A percentile compares a stretch with the other conserved stretches of the same genome.
Evolutionary conservation across 192 early-diverging fungal genomes (phyloP).

Genomic region (Coemansia sp.): DNA sequence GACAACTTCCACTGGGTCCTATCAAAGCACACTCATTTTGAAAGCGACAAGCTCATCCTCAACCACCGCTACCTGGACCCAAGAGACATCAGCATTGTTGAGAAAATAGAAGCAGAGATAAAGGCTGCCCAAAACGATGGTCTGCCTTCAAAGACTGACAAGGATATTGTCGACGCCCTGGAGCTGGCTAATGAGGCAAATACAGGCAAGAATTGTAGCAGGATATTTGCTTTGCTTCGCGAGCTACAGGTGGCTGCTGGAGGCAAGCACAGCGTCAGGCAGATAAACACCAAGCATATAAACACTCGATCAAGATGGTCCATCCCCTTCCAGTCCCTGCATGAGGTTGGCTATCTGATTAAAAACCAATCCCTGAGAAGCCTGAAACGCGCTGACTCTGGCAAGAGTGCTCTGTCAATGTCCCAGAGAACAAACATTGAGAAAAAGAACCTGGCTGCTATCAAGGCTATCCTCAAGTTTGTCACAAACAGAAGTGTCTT

Average conservation of each 20-base stretch:
- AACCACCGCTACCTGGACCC: slow-evolving; percentile 43
- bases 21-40: slow-evolving; percentile 30
- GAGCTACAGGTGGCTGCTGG: slow-evolving; percentile 32
- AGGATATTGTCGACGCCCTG: slow-evolving; percentile 21
- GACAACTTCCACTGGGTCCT: slow-evolving; percentile 40
- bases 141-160: slow-evolving; percentile 2
- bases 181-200: slow-evolving; percentile 29
- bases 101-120: slow-evolving; percentile 19
- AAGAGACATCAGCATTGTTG: slow-evolving; percentile 29
- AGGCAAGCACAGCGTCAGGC: slow-evolving; percentile 31
- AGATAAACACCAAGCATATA: slow-evolving; percentile 52
- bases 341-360: slow-evolving; percentile 44
- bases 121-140: not conserved
- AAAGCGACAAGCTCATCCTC: slow-evolving; percentile 12
- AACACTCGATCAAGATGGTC: slow-evolving; percentile 49
- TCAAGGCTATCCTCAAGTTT: slow-evolving; percentile 39
- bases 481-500: slow-evolving; percentile 15
- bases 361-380: slow-evolving; percentile 34
- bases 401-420: not conserved
- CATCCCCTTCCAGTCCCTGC: slow-evolving; percentile 45
- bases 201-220: slow-evolving; percentile 30
- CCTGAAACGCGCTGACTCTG: slow-evolving; percentile 10
- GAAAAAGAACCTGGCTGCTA: slow-evolving; percentile 39
- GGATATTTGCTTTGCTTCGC: slow-evolving; percentile 19
- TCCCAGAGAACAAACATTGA: slow-evolving; percentile 37